Percentiles rank a stretch among this genome's conserved stretches.
Evolutionary conservation across 345 rosid genomes (phyloP).

Genomic region (Sapria himalayana): DNA sequence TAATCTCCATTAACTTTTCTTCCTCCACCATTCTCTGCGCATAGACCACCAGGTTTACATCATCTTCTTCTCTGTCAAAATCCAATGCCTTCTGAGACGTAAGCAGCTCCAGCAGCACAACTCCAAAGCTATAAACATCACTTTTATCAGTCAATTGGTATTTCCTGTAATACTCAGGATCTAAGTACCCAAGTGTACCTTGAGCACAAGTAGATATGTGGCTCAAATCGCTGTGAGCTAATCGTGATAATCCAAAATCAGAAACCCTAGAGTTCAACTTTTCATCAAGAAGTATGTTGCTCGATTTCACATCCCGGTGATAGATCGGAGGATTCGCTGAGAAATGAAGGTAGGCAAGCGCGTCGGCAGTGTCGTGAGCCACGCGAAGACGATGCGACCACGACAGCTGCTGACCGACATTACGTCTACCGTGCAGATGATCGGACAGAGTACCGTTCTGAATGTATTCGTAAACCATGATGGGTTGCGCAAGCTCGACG

Average conservation of each 20-base stretch:
- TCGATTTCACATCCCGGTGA: slow-evolving; percentile 32
- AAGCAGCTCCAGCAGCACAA: slow-evolving; percentile 27
- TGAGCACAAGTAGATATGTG: slow-evolving; percentile 35
- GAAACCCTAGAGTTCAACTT: slow-evolving; percentile 23
- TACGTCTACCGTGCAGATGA: slow-evolving; percentile 10
- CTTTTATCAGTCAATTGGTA: slow-evolving; percentile 33
- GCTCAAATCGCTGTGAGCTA: slow-evolving; percentile 21
- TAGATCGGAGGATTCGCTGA: slow-evolving; percentile 25
- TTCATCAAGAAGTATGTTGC: slow-evolving; percentile 31
- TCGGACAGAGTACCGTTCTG: slow-evolving; percentile 20
- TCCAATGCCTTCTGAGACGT: slow-evolving; percentile 28
- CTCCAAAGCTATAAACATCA: slow-evolving; percentile 34
- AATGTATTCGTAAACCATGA: slow-evolving; percentile 29
- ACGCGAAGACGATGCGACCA: slow-evolving; percentile 21
- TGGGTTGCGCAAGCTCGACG: slow-evolving; percentile 28
- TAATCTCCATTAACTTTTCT: slow-evolving; percentile 16
- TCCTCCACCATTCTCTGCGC: slow-evolving; percentile 18
- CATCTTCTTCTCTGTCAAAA: slow-evolving; percentile 18
- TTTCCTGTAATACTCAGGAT: slow-evolving; percentile 25
- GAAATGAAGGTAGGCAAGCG: slow-evolving; percentile 26
- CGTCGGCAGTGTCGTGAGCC: slow-evolving; percentile 21
- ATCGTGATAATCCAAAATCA: slow-evolving; percentile 32
- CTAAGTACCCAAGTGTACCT: slow-evolving; percentile 31
- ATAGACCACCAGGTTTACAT: slow-evolving; percentile 25
- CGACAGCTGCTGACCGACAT: slow-evolving; percentile 1